Evolutionary conservation across 192 early-diverging fungal genomes (phyloP), one percentile per base, ranked within the genome.

Genomic region (Kickxella alabastrina): DNA sequence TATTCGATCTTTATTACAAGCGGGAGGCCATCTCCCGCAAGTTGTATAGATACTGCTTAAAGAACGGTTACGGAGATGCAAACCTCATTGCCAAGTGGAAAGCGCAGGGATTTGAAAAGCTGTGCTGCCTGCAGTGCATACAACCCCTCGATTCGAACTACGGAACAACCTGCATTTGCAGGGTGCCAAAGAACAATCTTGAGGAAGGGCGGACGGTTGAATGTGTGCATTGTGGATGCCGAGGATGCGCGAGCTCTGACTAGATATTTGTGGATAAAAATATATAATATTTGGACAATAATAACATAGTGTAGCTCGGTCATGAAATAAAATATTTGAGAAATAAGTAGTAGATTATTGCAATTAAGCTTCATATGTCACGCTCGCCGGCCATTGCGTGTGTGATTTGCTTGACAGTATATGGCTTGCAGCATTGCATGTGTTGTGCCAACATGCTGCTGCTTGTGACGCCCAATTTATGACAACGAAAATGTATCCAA

Each of bases 21-120:
- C 89, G 94, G 49, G 84, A 93, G 47, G 88, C 91, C 15, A 99
- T 99, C 37, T 88, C 89, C 27, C 84, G 84, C 55, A 87, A 91
- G 54, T 73, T 99, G 34, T 98, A 95, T 65, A 87, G 95, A 50
- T 99, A 89, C 61, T 87, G 90, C 65, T 49, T 98, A 43, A 95
- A 95, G 62, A 80, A 91, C 52, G 83, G 84, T 26, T 92, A 95
- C 47, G 97, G 90, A 5, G 97, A 99, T 65, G 86, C 63, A 13
- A 87, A 80, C 54, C 71, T 99, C 18, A 99, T 99, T 74, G 97
- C 94, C 12, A 99, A 99, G 56, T 99, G 97, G 97, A 87, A 86
- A 52, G 98, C 97, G 85, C 80, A 84, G 42, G 95, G 95, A 25
- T 99, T 92, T 65, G 97, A 99, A 65, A 93, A 94, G 59, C 80